These are phyloP conservation scores for Porphyra umbilicalis DNA, from an alignment of 31 red algal genomes.

Conservation along the genomic window DNA sequence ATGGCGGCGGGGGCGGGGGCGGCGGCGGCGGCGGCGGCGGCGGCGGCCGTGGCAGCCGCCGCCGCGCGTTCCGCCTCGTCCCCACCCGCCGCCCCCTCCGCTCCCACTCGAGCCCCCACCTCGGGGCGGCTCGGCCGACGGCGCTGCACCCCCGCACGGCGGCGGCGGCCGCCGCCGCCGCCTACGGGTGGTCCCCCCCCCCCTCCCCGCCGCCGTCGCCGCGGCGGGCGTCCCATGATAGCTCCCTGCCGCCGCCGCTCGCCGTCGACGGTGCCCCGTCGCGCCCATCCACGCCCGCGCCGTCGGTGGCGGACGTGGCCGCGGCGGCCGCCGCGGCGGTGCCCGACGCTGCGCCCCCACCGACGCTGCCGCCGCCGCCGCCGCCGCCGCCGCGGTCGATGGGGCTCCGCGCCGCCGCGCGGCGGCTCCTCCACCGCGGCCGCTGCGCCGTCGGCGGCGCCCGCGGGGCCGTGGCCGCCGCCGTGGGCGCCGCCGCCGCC, in stretches of 20 bases:
- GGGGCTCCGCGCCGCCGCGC: neutral
- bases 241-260: neutral
- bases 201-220: neutral
- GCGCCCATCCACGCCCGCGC: no score
- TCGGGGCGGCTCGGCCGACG: neutral
- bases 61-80: neutral
- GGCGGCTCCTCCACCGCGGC: neutral
- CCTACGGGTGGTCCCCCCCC: no score
- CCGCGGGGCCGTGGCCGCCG: neutral
- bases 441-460: neutral
- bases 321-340: no score
- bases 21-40: neutral
- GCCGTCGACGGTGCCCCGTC: no score
- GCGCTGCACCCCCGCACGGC: neutral
- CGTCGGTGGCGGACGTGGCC: neutral
- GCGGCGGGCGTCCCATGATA: neutral
- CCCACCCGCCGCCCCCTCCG: neutral
- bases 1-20: neutral
- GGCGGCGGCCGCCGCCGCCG: neutral
- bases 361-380: neutral
- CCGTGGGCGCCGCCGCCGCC: neutral
- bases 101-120: neutral
- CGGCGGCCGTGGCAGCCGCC: neutral
- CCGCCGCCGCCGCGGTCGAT: neutral
- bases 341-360: no score